Evolutionary conservation across 768 basidiomycete species (phyloP).

Genomic region (Phylloporus sp.): DNA sequence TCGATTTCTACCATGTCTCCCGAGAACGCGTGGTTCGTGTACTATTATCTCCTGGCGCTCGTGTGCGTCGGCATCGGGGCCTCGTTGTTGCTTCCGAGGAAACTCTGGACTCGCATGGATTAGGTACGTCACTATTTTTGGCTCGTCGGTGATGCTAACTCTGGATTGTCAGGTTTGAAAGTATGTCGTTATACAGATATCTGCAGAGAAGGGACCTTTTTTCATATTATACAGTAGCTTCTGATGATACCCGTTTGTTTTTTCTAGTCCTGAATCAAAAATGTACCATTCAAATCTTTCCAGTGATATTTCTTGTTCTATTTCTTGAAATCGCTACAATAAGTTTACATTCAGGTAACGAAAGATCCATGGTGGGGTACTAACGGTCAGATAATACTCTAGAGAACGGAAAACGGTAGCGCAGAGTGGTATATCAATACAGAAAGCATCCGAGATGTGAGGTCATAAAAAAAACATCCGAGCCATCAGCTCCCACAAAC

Average conservation of each 20-base stretch:
- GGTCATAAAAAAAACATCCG: neutral
- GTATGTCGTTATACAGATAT: too few relatives aligned
- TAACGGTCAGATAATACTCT: neutral
- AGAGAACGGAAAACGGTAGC: neutral
- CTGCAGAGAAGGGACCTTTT: too few relatives aligned
- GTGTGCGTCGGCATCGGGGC: constrained; percentile 12
- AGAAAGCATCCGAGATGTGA: neutral
- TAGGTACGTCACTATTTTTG: neutral
- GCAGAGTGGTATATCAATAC: constrained; percentile 5
- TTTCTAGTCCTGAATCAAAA: too few relatives aligned
- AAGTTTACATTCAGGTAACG: neutral
- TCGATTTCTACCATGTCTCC: constrained; percentile 53
- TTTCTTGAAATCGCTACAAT: too few relatives aligned
- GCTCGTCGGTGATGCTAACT: neutral
- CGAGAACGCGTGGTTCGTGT: constrained; percentile 24
- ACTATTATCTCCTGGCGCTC: constrained; percentile 23
- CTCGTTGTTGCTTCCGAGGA: constrained; percentile 27
- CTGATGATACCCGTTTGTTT: too few relatives aligned
- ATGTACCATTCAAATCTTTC: too few relatives aligned
- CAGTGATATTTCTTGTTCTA: too few relatives aligned
- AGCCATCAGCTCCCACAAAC: constrained; percentile 21
- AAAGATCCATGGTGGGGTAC: neutral
- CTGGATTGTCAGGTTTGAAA: too few relatives aligned
- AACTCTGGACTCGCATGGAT: constrained; percentile 15
- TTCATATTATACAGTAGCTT: too few relatives aligned